Evolutionary conservation across 2,329 filamentous ascomycete species (phyloP).

Genomic region (Alternaria sp.): DNA sequence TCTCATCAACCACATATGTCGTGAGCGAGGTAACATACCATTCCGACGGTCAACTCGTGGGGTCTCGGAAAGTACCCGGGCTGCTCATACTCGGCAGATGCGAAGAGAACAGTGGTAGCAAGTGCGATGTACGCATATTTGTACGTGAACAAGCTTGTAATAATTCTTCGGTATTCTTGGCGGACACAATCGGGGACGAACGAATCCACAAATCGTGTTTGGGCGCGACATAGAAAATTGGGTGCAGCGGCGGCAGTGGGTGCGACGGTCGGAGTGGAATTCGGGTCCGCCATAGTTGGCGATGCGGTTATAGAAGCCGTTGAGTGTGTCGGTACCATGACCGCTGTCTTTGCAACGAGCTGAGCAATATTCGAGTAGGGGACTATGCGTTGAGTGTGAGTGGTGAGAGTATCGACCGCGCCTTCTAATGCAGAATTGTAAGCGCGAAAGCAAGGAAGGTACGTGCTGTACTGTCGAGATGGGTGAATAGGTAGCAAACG

Average conservation of each 20-base stretch:
- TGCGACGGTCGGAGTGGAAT: background rate
- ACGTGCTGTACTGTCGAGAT: background rate
- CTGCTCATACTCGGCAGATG: slow-evolving; percentile 14
- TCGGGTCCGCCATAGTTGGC: background rate
- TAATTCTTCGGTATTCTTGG: slow-evolving; percentile 3
- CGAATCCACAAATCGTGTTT: background rate
- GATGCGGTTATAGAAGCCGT: background rate
- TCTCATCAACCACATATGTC: background rate
- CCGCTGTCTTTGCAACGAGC: background rate
- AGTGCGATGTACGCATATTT: background rate
- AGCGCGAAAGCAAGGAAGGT: background rate
- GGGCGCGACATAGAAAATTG: background rate
- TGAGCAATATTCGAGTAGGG: background rate
- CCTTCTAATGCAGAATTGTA: background rate
- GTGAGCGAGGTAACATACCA: background rate
- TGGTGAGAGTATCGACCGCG: background rate
- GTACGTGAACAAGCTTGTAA: background rate
- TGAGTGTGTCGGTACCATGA: background rate
- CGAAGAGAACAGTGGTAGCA: background rate
- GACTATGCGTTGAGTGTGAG: background rate
- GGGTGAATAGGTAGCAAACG: background rate
- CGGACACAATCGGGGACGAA: slow-evolving; percentile 10
- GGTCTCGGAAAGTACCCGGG: slow-evolving; percentile 8
- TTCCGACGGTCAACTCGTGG: background rate
- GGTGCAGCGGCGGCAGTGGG: background rate